Evolutionary conservation across 441 rosid genomes (phyloP), one percentile per base, ranked within the genome.

Genomic region (Codiaeum variegatum): DNA sequence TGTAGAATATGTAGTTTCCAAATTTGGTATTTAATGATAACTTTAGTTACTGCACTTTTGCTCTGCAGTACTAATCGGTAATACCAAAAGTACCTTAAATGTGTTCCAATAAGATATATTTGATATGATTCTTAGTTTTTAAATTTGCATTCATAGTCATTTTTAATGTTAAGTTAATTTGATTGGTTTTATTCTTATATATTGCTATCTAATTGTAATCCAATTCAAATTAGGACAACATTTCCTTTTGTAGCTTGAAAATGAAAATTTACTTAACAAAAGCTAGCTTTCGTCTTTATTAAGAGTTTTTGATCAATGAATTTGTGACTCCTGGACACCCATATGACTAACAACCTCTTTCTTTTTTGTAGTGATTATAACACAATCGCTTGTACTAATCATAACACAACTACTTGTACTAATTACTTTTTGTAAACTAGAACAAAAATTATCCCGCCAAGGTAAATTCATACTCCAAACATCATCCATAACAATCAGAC

Each of bases 41-140:
- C 75, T 65, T 75, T 69, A 86, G 81, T 72, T 69, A 86, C 62
- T 86, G 83, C 85, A 84, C 86, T 94, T 92, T 81, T 76, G 83
- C 69, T 88, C 96, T 0, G 83, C 54, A 38, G 85, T 71, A 84
- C 98, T 92, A 65, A 96, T 77, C 38, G 98, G n/a, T n/a, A n/a
- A n/a, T n/a, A n/a, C n/a, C n/a, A n/a, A n/a, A n/a, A n/a, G n/a
- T n/a, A n/a, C n/a, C n/a, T n/a, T n/a, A 9, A 9, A 40, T 10
- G 44, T 40, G 13, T 40, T 40, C 13, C 11, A 40, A 40, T 40
- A 40, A 9, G 13, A 40, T 9, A 40, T 13, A 40, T 8, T 9
- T 40, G 11, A 40, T 10, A 9, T 40, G 44, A 40, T 40, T n/a
- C n/a, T n/a, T n/a, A n/a, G n/a, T n/a, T n/a, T n/a, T n/a, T n/a